Evolutionary conservation across 2,329 filamentous ascomycete genomes (phyloP).

Genomic region (Pestalotiopsis sp.): DNA sequence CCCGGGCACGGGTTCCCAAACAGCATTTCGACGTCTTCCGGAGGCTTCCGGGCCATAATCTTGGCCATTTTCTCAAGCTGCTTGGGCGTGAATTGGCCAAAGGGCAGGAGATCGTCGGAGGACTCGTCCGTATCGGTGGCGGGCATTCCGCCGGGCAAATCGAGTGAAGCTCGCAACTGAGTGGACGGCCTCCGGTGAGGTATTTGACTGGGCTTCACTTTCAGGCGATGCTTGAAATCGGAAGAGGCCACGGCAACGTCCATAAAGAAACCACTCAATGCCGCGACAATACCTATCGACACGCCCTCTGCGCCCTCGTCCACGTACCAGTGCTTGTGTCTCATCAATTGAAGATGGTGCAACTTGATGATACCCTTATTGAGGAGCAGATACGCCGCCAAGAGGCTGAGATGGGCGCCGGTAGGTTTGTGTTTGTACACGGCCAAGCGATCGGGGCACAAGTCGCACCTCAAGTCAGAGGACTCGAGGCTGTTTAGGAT

Average conservation of each 20-base stretch:
- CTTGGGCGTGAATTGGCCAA: background rate
- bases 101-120: background rate
- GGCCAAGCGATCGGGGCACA: conserved; percentile 70
- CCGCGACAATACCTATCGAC: background rate
- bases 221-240: background rate
- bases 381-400: conserved; percentile 72
- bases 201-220: background rate
- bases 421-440: conserved; percentile 76
- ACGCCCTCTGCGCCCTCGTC: conserved; percentile 9
- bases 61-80: conserved; percentile 4
- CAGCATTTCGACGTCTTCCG: background rate
- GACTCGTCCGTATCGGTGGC: background rate
- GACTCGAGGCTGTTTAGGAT: conserved; percentile 73
- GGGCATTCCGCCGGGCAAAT: background rate
- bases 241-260: background rate
- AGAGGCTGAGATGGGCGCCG: conserved; percentile 68
- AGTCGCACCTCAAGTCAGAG: conserved; percentile 67
- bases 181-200: background rate
- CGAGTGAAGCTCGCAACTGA: too few species aligned
- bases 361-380: conserved; percentile 67
- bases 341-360: conserved; percentile 68
- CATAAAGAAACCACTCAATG: conserved; percentile 2
- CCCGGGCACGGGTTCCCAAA: background rate
- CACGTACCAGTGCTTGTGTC: conserved; percentile 18
- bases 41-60: background rate